A percentile compares a stretch with the other conserved stretches of the same genome.
These are phyloP conservation scores for Fimicolochytrium jonesii DNA, from an alignment of 192 early-diverging fungal genomes.

Conservation along the genomic window DNA sequence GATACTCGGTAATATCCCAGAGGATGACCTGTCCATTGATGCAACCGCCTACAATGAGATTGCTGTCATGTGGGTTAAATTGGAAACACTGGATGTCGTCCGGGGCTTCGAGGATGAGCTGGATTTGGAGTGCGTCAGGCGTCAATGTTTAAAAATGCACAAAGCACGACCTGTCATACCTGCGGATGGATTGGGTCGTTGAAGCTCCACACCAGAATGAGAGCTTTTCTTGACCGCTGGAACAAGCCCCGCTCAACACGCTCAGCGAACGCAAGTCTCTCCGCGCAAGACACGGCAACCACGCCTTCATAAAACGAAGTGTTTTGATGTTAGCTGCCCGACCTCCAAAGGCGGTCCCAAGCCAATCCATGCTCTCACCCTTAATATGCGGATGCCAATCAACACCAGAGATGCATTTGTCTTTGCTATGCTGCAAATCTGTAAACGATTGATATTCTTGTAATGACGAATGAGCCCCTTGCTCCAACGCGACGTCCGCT, in stretches of 20 bases:
- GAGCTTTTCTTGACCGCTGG: constrained; percentile 34
- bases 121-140: too few relatives aligned
- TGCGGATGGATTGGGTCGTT: constrained; percentile 63
- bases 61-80: constrained; percentile 53
- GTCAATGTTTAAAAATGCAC: neutral
- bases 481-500: constrained; percentile 54
- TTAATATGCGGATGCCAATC: constrained; percentile 60
- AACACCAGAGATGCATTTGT: constrained; percentile 53
- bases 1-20: constrained; percentile 59
- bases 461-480: constrained; percentile 50
- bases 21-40: constrained; percentile 54
- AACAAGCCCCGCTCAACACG: constrained; percentile 40
- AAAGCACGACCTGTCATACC: constrained; percentile 24
- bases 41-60: constrained; percentile 56
- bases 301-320: too few relatives aligned
- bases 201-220: constrained; percentile 64
- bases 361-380: too few relatives aligned
- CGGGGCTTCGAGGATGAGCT: constrained; percentile 60
- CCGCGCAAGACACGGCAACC: constrained; percentile 53
- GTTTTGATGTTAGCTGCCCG: too few relatives aligned
- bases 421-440: constrained; percentile 59
- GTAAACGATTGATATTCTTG: constrained; percentile 67
- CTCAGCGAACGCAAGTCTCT: constrained; percentile 51
- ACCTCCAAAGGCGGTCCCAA: too few relatives aligned
- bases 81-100: constrained; percentile 54